phyloP scores from a whole-genome alignment of 352 stramenopile genomes.

The Thalassiosira ordinaria region DNA sequence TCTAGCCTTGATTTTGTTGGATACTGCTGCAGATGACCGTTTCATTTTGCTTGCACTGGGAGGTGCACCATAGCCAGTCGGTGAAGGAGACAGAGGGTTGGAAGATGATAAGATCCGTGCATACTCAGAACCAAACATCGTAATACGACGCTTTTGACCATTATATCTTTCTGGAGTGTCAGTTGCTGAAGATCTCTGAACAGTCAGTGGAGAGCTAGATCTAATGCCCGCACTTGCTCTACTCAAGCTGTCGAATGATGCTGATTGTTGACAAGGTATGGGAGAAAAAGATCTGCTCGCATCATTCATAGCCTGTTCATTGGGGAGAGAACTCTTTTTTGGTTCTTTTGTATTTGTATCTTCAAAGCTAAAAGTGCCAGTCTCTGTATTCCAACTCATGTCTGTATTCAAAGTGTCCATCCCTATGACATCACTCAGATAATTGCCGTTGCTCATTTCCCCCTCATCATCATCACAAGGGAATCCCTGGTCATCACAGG shows the following conservation, averaged over 20 bases:
- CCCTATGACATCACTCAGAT: background rate
- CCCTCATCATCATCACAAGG: conserved; percentile 16
- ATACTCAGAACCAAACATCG: conserved; percentile 87
- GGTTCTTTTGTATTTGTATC: conserved; percentile 18
- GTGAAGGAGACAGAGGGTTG: conserved; percentile 48
- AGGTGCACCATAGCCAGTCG: background rate
- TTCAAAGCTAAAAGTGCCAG: conserved; percentile 24
- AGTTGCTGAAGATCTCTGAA: conserved; percentile 15
- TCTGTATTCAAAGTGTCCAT: conserved; percentile 16
- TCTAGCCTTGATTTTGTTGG: conserved; percentile 54
- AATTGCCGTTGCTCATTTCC: conserved; percentile 4
- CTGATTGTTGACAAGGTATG: background rate
- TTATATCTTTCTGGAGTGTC: conserved; percentile 8
- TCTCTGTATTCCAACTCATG: conserved; percentile 22
- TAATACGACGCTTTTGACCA: conserved; percentile 43
- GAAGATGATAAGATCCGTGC: conserved; percentile 74
- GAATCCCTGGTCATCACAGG: conserved; percentile 14
- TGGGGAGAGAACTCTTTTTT: background rate
- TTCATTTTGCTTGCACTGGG: conserved; percentile 37
- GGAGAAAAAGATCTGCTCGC: background rate
- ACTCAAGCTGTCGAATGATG: background rate
- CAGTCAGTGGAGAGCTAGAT: conserved; percentile 1
- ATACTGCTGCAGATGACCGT: conserved; percentile 36
- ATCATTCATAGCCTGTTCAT: background rate
- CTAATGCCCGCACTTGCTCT: background rate